Percentiles rank a stretch among this genome's conserved stretches.
These are phyloP conservation scores for Sorghum bicolor DNA, from an alignment of 176 grass and related monocot genomes.

Conservation along the genomic window Sorghum_bicolor_NCBIv3 NC_012872.2:66357501-66358000, in stretches of 20 bases:
- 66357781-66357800: neutral
- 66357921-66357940: neutral
- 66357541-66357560: neutral
- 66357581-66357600: neutral
- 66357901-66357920: constrained; percentile 7
- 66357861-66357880: constrained; percentile 53
- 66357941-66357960: constrained; percentile 10
- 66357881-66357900: neutral
- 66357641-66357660: neutral
- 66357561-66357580: neutral
- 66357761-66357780: constrained; percentile 42
- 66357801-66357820: constrained; percentile 28
- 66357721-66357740: neutral
- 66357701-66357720: neutral
- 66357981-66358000: constrained; percentile 75
- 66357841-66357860: constrained; percentile 33
- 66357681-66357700: neutral
- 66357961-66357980: constrained; percentile 70
- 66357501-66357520: neutral
- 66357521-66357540: too few relatives aligned
- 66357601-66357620: too few relatives aligned
- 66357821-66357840: constrained; percentile 37
- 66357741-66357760: constrained; percentile 32
- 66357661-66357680: neutral
- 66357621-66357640: neutral